phyloP scores from a whole-genome alignment of 306 rosid genomes.

The Astragalus glycyphyllos region DNA sequence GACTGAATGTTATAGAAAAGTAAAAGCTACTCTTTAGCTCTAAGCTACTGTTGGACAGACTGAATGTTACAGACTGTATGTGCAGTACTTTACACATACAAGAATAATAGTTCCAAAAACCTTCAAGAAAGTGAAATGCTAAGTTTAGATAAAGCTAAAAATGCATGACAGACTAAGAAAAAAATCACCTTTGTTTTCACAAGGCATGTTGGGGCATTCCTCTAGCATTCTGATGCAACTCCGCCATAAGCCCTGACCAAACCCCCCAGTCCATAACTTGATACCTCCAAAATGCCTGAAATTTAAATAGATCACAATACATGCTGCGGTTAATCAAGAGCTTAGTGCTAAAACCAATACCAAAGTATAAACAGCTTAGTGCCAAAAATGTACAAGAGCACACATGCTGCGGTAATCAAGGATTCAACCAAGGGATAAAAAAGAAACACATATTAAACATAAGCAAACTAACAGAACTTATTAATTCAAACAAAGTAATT shows the following conservation, averaged over 20 bases:
- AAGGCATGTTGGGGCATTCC: conserved; percentile 76
- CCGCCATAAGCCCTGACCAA: conserved; percentile 97
- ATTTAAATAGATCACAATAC: conserved; percentile 17
- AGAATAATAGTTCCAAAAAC: background rate
- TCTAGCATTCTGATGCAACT: conserved; percentile 87
- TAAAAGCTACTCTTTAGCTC: no score
- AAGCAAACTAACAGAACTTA: conserved; percentile 8
- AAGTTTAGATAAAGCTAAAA: conserved; percentile 14
- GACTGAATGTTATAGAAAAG: no score
- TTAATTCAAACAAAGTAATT: background rate
- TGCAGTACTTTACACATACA: no score
- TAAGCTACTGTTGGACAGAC: no score
- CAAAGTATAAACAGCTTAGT: no score
- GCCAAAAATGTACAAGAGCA: no score
- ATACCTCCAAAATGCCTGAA: conserved; percentile 89
- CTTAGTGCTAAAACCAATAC: conserved; percentile 18
- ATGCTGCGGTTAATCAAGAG: no score
- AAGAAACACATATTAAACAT: background rate
- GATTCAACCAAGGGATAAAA: background rate
- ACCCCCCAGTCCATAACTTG: conserved; percentile 88
- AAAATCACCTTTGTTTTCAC: conserved; percentile 80
- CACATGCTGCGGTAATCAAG: background rate
- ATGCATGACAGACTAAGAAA: conserved; percentile 31
- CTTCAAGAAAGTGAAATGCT: conserved; percentile 16
- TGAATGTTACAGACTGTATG: no score